These are phyloP conservation scores for Penicillium sp. DNA, from an alignment of 2,329 filamentous ascomycete species.

Conservation along the genomic window DNA sequence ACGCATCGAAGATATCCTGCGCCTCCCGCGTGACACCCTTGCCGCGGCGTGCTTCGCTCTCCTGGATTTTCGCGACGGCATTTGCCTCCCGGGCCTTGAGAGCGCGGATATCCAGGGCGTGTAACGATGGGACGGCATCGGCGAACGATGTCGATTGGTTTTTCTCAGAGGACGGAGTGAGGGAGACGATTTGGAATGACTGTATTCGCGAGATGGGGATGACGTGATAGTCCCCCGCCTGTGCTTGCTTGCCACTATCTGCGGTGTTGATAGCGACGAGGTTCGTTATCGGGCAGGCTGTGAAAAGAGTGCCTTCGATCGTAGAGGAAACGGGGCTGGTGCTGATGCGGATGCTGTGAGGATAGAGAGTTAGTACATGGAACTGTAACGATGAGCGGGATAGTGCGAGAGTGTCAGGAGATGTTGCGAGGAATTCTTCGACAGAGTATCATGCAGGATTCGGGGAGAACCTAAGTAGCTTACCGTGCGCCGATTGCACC, in stretches of 20 bases:
- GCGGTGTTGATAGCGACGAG: slow-evolving; percentile 64
- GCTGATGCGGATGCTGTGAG: slow-evolving; percentile 61
- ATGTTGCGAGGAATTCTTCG: neutral
- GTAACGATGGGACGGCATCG: slow-evolving; percentile 50
- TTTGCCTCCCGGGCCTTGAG: slow-evolving; percentile 60
- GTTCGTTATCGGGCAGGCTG: slow-evolving; percentile 64
- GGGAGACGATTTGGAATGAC: slow-evolving; percentile 59
- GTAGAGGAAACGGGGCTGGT: slow-evolving; percentile 57
- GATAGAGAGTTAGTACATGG: slow-evolving; percentile 9
- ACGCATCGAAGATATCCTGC: slow-evolving; percentile 67
- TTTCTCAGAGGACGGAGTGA: slow-evolving; percentile 37
- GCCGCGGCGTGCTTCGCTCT: slow-evolving; percentile 62
- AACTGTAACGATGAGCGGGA: neutral
- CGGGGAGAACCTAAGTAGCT: slow-evolving; percentile 15
- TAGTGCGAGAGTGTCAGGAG: neutral
- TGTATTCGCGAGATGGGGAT: slow-evolving; percentile 65
- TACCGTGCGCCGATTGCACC: slow-evolving; percentile 67
- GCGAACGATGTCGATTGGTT: slow-evolving; percentile 49
- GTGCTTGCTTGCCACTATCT: slow-evolving; percentile 38
- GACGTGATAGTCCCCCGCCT: slow-evolving; percentile 63
- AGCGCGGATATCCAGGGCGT: slow-evolving; percentile 58
- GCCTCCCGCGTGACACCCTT: slow-evolving; percentile 66
- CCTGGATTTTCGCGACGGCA: slow-evolving; percentile 61
- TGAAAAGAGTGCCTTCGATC: slow-evolving; percentile 67
- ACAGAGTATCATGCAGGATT: neutral